These are phyloP conservation scores for Toxoplasma gondii DNA, from an alignment of 169 alveolate genomes.

Conservation along the genomic window DNA sequence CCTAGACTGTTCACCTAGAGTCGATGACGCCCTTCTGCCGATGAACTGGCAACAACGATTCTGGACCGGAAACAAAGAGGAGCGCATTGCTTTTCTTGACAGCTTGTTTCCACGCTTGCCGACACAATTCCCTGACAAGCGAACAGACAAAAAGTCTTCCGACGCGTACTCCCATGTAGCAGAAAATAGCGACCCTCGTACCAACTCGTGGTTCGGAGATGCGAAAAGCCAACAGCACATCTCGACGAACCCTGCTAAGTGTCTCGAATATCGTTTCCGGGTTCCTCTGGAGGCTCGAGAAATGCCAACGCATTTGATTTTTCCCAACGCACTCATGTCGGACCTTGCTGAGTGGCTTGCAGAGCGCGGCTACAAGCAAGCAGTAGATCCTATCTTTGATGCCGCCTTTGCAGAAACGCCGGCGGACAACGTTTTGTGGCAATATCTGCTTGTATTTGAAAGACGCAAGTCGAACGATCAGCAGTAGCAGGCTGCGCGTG, in stretches of 20 bases:
- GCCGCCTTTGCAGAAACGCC: neutral
- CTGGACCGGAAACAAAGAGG: neutral
- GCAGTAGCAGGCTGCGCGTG: too few relatives aligned
- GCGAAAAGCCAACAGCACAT: neutral
- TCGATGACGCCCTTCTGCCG: neutral
- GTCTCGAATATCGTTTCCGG: conserved; percentile 2
- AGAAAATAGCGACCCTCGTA: neutral
- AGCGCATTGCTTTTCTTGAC: neutral
- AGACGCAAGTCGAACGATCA: neutral
- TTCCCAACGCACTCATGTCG: neutral
- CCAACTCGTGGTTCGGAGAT: conserved; percentile 28
- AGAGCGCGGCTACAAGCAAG: neutral
- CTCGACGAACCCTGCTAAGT: neutral
- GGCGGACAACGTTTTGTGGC: neutral
- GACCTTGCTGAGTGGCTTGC: neutral
- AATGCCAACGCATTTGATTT: neutral
- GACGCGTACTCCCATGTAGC: neutral
- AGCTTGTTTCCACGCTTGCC: neutral
- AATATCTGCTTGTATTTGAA: neutral
- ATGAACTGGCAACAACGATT: neutral
- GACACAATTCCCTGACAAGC: neutral
- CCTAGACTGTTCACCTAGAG: conserved; percentile 53
- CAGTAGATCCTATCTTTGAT: neutral
- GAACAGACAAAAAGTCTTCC: neutral
- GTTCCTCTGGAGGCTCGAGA: conserved; percentile 11